Base-by-base conservation (phyloP, 805 yeast species). In the Nakazawaea ambrosiae region DNA sequence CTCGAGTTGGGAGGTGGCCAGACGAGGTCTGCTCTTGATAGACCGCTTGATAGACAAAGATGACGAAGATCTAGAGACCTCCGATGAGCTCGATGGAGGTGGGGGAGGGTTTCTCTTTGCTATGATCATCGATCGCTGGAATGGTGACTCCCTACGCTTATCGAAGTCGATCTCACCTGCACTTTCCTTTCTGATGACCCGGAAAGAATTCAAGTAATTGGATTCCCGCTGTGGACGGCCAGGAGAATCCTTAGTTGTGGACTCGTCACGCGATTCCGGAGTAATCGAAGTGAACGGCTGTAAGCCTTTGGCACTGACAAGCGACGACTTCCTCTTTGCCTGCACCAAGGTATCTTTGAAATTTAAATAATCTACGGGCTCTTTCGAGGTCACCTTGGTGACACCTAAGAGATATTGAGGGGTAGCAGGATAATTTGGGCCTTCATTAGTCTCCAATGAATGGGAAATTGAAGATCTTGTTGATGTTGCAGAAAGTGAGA, bases 81-180 rank as follows among this genome's bases (percentile, higher is more conserved):
- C 20, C 7, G 10, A 8, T 1, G 57, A 37, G 28, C 45, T 47
- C 2, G 47, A 49, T 3, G 87, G 85, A 4, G 87, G 84, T 5
- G 81, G 82, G 0, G 87, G 88, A 0, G 87, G 82, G 10, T 69
- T 75, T 48, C 95, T 61, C 41, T 68, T 72, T 0, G 95, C 92
- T 8, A 82, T 75, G 17, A 83, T 61, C 1, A 78, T 69, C 2
- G 68, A 58, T 34, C 61, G 60, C 15, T 61, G 76, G 49, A 73
- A 83, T 1, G 95, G 94, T 1, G 95, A 80, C 32, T 75, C 76
- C 31, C 95, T 61, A 36, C 87, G 66, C 47, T 81, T 76, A 49
- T 86, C 92, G 51, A 86, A 86, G 55, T 88, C 88, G 43, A 85
- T 85, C 49, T 83, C 95, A 22, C 49, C 45, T 24, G 71, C 64